Base-by-base conservation (phyloP, 495 filamentous ascomycete genomes). In the Penicillium canescens region DNA sequence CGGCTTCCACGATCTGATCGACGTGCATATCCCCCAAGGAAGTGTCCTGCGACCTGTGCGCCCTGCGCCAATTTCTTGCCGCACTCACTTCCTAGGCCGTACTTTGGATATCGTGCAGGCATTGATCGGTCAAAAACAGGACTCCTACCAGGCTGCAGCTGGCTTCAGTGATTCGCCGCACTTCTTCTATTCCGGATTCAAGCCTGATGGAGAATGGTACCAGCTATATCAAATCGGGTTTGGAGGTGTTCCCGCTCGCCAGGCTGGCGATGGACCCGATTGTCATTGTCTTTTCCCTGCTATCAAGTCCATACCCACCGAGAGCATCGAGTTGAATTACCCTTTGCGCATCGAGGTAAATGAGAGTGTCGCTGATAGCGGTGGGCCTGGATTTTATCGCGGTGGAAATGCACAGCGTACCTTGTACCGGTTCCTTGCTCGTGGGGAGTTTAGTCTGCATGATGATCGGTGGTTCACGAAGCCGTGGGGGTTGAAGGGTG, bases 391-490 rank as follows among this genome's bases (percentile, higher is more conserved):
- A 0, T 74, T 68, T 41, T 75, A 68, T 51, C 76, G 77, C 3
- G 78, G 78, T 1, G 78, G 74, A 0, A 78, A 80, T 47, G 76
- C 76, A 0, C 78, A 80, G 44, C 64, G 73, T 12, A 80, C 77
- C 2, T 50, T 68, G 11, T 80, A 78, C 44, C 70, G 75, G 2
- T 79, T 79, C 58, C 51, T 79, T 4, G 66, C 65, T 10, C 67
- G 76, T 8, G 76, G 76, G 0, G 69, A 74, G 33, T 74, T 81
- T 53, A 78, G 72, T 44, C 61, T 78, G 3, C 76, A 81, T 40
- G 78, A 81, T 50, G 78, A 79, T 47, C 57, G 78, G 5, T 79
- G 77, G 78, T 72, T 81, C 47, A 79, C 76, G 4, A 78, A 77
- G 57, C 77, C 76, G 6, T 81, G 76, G 77, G 78, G 77, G 5